Base-by-base conservation (phyloP, 1,139 yeast genomes). In the Pneumocystis wakefieldiae region DNA sequence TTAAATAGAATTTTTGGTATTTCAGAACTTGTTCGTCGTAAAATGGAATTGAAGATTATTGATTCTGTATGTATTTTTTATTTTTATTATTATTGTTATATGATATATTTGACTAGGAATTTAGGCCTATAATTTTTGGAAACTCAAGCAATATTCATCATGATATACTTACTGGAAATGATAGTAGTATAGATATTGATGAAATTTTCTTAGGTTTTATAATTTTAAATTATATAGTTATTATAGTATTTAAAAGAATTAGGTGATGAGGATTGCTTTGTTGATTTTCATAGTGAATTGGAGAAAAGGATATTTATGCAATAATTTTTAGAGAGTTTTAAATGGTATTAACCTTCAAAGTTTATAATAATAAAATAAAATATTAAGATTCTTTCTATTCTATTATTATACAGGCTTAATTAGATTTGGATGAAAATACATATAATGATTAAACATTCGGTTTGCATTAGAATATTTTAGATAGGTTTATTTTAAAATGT, bases 11-110 rank as follows among this genome's bases (percentile, higher is more conserved):
- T 88, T 35, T 90, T 86, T 74, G 98, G 98, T 37, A 86, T 95
- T 60, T 96, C 95, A 14, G 97, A 88, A 71, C 96, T 97, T 7
- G 84, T 92, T 69, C 85, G 89, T 73, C 82, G 97, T 72, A 83
- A 87, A 37, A 87, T 92, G 87, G 97, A 94, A 69, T 76, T 88
- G 79, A 81, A 64, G 63, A 65, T 37, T 58, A 60, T 48, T 42
- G 59, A 29, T 32, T 15, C 60, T 28, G 61, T 37, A 39, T n/a
- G 28, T 39, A 24, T 24, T 39, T n/a, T 5, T 37, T 19, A 36
- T 5, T 19, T 6, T 14, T 19, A 28, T 28, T 24, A 37, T 55
- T 28, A 28, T 36, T 19, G 8, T 28, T 57, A 15, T 57, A 4
- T 39, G 35, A 39, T 58, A n/a, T 14, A 19, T 60, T 62, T 53